phyloP scores from a whole-genome alignment of 2,329 filamentous ascomycete species.

The Xylariaceae sp. region DNA sequence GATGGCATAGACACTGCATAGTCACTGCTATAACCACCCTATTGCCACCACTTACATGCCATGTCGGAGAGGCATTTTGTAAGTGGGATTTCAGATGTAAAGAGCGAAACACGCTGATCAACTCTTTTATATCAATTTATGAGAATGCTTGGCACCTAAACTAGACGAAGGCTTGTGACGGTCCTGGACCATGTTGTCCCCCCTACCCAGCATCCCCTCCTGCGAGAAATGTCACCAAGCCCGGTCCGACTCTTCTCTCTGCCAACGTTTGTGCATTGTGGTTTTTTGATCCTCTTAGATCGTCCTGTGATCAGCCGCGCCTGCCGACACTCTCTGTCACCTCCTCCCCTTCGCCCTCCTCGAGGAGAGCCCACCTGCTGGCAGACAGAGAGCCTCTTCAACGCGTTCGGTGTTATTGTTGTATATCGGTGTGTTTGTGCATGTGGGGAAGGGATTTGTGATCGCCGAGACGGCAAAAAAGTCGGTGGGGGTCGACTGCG shows the following conservation, averaged over 20 bases:
- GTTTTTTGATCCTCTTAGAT: too few relatives aligned
- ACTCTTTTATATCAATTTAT: constrained; percentile 17
- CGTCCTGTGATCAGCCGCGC: too few relatives aligned
- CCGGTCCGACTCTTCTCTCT: constrained; percentile 4
- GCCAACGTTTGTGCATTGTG: constrained; percentile 11
- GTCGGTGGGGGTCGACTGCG: neutral
- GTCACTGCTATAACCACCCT: too few relatives aligned
- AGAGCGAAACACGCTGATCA: too few relatives aligned
- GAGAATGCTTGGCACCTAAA: constrained; percentile 8
- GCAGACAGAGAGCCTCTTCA: too few relatives aligned
- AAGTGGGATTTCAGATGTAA: too few relatives aligned
- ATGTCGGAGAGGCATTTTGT: too few relatives aligned
- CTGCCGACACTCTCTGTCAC: too few relatives aligned
- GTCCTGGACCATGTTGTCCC: constrained; percentile 5
- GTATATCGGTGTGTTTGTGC: neutral
- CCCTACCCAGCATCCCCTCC: constrained; percentile 3
- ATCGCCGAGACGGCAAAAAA: constrained; percentile 3
- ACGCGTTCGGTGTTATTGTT: neutral
- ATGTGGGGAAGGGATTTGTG: neutral
- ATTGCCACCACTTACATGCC: too few relatives aligned
- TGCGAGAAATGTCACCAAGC: constrained; percentile 6
- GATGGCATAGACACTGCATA: too few relatives aligned
- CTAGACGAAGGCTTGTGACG: constrained; percentile 5
- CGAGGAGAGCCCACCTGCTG: too few relatives aligned
- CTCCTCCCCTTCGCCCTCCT: too few relatives aligned